These are phyloP conservation scores for Datura wrightii DNA, from an alignment of 257 asterid genomes.

Conservation along the genomic window DNA sequence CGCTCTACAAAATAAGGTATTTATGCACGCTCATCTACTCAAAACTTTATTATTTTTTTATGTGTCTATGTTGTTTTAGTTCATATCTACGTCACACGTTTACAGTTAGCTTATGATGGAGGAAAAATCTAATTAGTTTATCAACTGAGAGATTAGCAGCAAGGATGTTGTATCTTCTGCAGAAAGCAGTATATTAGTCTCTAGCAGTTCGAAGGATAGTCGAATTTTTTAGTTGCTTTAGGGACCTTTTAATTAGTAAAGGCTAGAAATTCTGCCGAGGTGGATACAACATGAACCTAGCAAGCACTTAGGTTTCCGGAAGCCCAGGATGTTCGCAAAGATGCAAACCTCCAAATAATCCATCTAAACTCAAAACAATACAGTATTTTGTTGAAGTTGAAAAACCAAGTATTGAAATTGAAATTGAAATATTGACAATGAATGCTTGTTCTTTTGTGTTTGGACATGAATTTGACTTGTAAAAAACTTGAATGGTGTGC, in stretches of 20 bases:
- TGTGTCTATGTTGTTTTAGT: slow-evolving; percentile 17
- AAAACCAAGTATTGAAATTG: not conserved
- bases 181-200: not conserved
- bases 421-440: not conserved
- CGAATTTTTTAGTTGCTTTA: not conserved
- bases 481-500: not conserved
- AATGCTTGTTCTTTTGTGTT: not conserved
- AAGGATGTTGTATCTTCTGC: not conserved
- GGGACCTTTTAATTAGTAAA: not conserved
- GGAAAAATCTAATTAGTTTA: not conserved
- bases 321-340: not conserved
- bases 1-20: slow-evolving; percentile 68
- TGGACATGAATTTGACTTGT: not conserved
- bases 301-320: not conserved
- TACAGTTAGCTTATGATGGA: not conserved
- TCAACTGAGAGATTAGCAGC: not conserved
- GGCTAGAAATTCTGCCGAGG: not conserved
- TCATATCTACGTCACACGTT: not conserved
- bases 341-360: not conserved
- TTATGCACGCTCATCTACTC: not conserved
- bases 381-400: not conserved
- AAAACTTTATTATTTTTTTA: not conserved
- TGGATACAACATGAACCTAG: not conserved
- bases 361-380: not conserved
- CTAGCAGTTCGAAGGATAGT: not conserved